A percentile compares a stretch with the other conserved stretches of the same genome.
These are phyloP conservation scores for Saccharomyces hybrid DNA, from an alignment of 1,139 yeast species.

Conservation along the genomic window DNA sequence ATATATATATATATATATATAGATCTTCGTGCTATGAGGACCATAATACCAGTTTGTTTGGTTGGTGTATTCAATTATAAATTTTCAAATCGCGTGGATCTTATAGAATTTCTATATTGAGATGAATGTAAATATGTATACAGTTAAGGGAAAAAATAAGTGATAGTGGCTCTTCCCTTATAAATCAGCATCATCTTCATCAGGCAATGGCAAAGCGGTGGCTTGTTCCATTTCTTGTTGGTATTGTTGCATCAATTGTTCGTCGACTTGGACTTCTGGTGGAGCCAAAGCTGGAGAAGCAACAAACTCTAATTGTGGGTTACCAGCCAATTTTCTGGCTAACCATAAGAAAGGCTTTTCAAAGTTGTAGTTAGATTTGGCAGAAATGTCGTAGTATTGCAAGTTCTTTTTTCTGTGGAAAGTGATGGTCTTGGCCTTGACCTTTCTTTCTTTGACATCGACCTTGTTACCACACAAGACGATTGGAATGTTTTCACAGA, in stretches of 20 bases:
- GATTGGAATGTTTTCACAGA: slow-evolving; percentile 98
- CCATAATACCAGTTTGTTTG: neutral
- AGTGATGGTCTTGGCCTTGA: slow-evolving; percentile 98
- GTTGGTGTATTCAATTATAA: neutral
- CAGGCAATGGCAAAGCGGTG: slow-evolving; percentile 98
- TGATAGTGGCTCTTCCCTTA: slow-evolving; percentile 34
- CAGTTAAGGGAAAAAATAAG: slow-evolving; percentile 5
- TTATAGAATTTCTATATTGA: slow-evolving; percentile 1
- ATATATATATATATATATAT: neutral
- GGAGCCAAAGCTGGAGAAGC: slow-evolving; percentile 99
- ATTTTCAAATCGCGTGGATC: neutral
- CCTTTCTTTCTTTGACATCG: slow-evolving; percentile 99
- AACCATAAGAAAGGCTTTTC: slow-evolving; percentile 99
- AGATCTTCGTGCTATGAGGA: neutral
- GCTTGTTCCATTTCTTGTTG: slow-evolving; percentile 99
- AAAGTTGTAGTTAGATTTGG: slow-evolving; percentile 98
- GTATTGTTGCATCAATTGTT: slow-evolving; percentile 92
- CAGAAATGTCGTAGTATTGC: slow-evolving; percentile 98
- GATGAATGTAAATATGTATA: slow-evolving; percentile 3
- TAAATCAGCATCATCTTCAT: slow-evolving; percentile 98
- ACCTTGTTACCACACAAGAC: slow-evolving; percentile 99
- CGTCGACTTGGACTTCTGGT: slow-evolving; percentile 97
- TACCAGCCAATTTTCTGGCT: slow-evolving; percentile 98
- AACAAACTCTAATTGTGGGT: slow-evolving; percentile 95
- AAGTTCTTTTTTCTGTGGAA: slow-evolving; percentile 99